Evolutionary conservation across 495 filamentous ascomycete species (phyloP), one percentile per base, ranked within the genome.

Genomic region (Aspergillus egyptiacus): DNA sequence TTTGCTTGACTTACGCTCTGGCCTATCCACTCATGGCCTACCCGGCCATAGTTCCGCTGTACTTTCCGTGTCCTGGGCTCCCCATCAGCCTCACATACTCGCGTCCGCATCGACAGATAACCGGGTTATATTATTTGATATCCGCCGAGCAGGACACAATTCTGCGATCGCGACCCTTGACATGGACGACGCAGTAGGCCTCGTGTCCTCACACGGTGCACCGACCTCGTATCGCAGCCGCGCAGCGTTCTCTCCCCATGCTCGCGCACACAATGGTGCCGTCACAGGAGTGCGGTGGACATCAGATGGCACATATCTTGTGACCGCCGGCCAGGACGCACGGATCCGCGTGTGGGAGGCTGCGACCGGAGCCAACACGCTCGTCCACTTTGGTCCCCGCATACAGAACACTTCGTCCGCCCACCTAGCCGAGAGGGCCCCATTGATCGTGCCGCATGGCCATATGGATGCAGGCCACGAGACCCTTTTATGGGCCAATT

Each of bases 241-340:
- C 7, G 71, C 80, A 30, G 73, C 73, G 0, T 69, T 71, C 38
- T 74, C 72, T 1, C 71, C 62, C 24, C 63, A 69, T 39, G 71
- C 71, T 3, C 77, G 78, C 39, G 85, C 91, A 6, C 90, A 95
- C 56, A 69, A 70, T 15, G 88, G 84, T 0, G 75, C 86, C 15
- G 89, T 89, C 34, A 95, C 94, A 53, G 87, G 87, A 0, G 71
- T 95, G 11, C 74, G 82, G 0, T 96, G 87, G 89, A 88, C 86
- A 6, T 81, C 87, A 39, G 80, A 84, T 64, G 89, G 89, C 6
- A 65, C 63, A 11, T 78, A 84, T 47, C 68, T 96, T 11, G 73
- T 96, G 18, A 89, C 86, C 5, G 74, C 83, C 1, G 90, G 91
- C 5, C 85, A 89, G 45, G 91, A 96, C 59, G 69, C 85, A 30